Evolutionary conservation across 768 basidiomycete genomes (phyloP).

Genomic region (Russula earlei): DNA sequence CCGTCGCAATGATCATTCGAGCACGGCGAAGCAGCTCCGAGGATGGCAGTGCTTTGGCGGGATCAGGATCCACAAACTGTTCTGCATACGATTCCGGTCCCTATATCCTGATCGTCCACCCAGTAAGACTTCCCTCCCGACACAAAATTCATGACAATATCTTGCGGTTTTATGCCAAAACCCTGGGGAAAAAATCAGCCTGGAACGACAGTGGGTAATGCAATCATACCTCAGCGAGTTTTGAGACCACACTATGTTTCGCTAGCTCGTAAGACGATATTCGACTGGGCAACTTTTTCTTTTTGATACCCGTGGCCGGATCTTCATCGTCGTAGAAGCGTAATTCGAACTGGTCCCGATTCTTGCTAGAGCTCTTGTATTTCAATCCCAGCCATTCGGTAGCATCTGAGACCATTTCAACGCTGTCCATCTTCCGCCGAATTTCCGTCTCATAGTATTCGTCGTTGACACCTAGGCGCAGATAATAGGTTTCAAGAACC

Average conservation of each 20-base stretch:
- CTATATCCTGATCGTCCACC: slow-evolving; percentile 72
- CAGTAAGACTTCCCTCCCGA: slow-evolving; percentile 51
- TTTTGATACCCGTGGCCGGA: slow-evolving; percentile 38
- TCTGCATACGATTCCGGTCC: slow-evolving; percentile 78
- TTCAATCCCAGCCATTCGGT: slow-evolving; percentile 86
- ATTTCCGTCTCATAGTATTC: slow-evolving; percentile 70
- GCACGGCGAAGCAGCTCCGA: slow-evolving; percentile 67
- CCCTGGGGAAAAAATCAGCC: slow-evolving; percentile 37
- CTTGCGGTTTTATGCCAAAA: slow-evolving; percentile 73
- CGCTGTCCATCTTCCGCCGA: slow-evolving; percentile 56
- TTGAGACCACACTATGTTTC: slow-evolving; percentile 68
- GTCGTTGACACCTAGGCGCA: slow-evolving; percentile 58
- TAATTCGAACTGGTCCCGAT: slow-evolving; percentile 40
- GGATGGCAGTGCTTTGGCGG: slow-evolving; percentile 42
- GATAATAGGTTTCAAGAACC: slow-evolving; percentile 54
- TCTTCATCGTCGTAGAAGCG: slow-evolving; percentile 69
- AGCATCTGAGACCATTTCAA: slow-evolving; percentile 85
- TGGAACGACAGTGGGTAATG: slow-evolving; percentile 1
- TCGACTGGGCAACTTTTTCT: slow-evolving; percentile 75
- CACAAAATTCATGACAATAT: slow-evolving; percentile 80
- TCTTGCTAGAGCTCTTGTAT: slow-evolving; percentile 66
- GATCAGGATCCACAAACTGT: slow-evolving; percentile 70
- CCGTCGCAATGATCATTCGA: slow-evolving; percentile 77
- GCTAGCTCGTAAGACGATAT: slow-evolving; percentile 77
- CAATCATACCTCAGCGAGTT: slow-evolving; percentile 64